Percentiles rank a stretch among this genome's conserved stretches.
Evolutionary conservation across 2,329 filamentous ascomycete species (phyloP).

Genomic region (Cercospora sojina): DNA sequence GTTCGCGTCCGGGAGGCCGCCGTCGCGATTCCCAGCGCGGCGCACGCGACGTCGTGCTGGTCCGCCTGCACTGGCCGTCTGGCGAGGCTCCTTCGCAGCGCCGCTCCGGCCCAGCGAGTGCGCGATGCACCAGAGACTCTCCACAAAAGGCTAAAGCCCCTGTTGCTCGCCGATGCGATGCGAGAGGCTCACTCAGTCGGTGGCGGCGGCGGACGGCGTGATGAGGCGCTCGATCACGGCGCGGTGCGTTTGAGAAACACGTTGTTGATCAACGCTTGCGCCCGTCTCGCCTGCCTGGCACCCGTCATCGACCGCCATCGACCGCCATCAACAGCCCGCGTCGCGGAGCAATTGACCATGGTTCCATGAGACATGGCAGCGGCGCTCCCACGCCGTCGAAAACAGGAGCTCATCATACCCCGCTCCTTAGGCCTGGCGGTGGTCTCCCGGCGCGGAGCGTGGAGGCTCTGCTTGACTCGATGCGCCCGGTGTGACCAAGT

Average conservation of each 20-base stretch:
- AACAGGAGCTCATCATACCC: slow-evolving; percentile 11
- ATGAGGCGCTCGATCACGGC: background rate
- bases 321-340: background rate
- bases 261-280: background rate
- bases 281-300: background rate
- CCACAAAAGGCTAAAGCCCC: slow-evolving; percentile 4
- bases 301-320: background rate
- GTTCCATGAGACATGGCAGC: background rate
- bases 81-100: background rate
- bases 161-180: background rate
- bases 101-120: background rate
- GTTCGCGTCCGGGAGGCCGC: background rate
- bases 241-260: slow-evolving; percentile 1
- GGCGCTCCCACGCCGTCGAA: background rate
- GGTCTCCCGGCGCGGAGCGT: background rate
- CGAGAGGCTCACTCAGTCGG: background rate
- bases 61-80: background rate
- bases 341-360: background rate
- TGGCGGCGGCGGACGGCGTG: background rate
- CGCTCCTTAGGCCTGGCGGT: too few species aligned
- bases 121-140: background rate
- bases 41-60: background rate
- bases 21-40: background rate
- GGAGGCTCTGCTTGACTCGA: background rate
- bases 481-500: background rate